Percentiles rank a stretch among this genome's conserved stretches.
Conservation (phyloP, 257 asterid species). For the Craterostigma plantagineum region DNA sequence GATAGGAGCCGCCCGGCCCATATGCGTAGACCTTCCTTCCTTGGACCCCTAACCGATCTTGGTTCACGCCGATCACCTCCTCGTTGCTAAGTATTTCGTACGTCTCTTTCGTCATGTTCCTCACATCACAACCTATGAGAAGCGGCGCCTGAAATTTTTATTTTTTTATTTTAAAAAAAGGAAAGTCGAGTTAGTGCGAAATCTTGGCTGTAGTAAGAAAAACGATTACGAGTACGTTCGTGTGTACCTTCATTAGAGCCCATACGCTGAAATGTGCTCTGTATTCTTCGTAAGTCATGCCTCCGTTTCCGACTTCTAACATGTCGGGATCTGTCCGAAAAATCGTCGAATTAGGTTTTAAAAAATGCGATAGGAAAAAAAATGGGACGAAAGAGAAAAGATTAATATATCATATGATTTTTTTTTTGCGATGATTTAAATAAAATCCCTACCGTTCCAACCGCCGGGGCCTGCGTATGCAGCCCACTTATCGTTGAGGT, state of each 20-base stretch:
- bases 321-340: constrained; percentile 67
- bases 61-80: constrained; percentile 78
- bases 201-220: background rate
- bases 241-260: constrained; percentile 84
- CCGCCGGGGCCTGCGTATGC: constrained; percentile 99
- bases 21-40: constrained; percentile 56
- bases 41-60: constrained; percentile 87
- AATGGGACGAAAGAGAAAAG: too few species aligned
- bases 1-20: constrained; percentile 39
- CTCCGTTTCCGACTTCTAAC: constrained; percentile 98
- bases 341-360: background rate
- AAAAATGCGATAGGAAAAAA: too few species aligned
- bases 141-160: constrained; percentile 79
- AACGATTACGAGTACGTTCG: too few species aligned
- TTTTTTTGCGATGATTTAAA: constrained; percentile 6
- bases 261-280: constrained; percentile 90
- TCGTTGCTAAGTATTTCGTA: constrained; percentile 50
- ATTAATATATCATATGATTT: background rate
- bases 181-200: background rate
- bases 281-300: constrained; percentile 76
- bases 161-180: too few species aligned
- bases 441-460: constrained; percentile 82
- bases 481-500: constrained; percentile 92
- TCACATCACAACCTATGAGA: constrained; percentile 80
- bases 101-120: constrained; percentile 63